These are phyloP conservation scores for Lachancea meyersii DNA, from an alignment of 805 yeast genomes.

Conservation along the genomic window DNA sequence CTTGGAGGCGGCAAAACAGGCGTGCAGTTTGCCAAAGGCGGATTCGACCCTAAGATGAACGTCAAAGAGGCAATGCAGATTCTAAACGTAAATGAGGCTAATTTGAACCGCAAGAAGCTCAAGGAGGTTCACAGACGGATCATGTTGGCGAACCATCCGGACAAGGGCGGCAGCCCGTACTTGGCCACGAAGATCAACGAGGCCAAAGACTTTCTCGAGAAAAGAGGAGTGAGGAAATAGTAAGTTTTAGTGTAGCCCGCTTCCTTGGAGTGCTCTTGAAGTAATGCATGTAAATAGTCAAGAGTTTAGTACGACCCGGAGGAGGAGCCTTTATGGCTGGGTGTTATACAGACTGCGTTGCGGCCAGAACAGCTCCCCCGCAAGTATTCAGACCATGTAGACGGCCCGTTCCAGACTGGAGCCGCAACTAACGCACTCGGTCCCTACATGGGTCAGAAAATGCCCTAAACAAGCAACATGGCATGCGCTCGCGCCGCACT, in stretches of 20 bases:
- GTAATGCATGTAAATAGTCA: constrained; percentile 5
- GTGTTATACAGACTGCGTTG: no score
- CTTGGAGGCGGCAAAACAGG: constrained; percentile 59
- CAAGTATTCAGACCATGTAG: constrained; percentile 21
- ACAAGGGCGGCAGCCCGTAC: constrained; percentile 87
- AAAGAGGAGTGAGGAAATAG: constrained; percentile 26
- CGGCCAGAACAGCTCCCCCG: no score
- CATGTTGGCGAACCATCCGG: constrained; percentile 92
- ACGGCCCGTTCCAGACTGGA: constrained; percentile 19
- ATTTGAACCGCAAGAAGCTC: constrained; percentile 54
- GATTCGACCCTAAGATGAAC: constrained; percentile 87
- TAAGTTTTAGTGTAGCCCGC: neutral
- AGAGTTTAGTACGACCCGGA: no score
- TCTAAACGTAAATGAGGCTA: constrained; percentile 65
- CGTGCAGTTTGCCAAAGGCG: constrained; percentile 62
- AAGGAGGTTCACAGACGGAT: constrained; percentile 82
- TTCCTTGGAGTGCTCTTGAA: neutral
- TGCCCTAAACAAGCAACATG: constrained; percentile 31
- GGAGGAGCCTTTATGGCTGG: no score
- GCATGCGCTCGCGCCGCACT: constrained; percentile 17
- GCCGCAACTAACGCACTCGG: constrained; percentile 14
- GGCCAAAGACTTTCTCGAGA: constrained; percentile 55
- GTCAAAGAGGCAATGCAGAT: constrained; percentile 85
- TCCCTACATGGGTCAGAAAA: constrained; percentile 23
- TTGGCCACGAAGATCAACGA: constrained; percentile 89